Evolutionary conservation across 2,329 filamentous ascomycete species (phyloP).

Genomic region (Pseudocercospora fuligena): DNA sequence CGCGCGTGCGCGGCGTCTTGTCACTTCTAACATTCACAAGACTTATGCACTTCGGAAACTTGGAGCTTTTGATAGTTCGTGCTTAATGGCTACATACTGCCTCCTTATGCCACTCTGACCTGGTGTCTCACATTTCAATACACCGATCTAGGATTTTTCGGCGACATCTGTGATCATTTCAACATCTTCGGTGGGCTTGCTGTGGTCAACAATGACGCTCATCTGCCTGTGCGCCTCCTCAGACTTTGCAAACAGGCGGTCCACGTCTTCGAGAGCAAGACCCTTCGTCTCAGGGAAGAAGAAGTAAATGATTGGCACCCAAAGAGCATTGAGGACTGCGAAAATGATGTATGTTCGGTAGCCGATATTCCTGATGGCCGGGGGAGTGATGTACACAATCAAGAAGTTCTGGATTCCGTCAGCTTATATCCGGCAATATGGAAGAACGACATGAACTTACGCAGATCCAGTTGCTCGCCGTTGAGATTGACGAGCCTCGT

Average conservation of each 20-base stretch:
- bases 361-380: slow-evolving; percentile 61
- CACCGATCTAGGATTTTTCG: slow-evolving; percentile 8
- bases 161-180: slow-evolving; percentile 24
- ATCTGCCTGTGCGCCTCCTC: slow-evolving; percentile 31
- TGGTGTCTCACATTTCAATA: neutral
- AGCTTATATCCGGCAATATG: neutral
- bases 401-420: slow-evolving; percentile 57
- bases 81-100: neutral
- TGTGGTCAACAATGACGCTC: slow-evolving; percentile 21
- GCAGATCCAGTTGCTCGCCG: slow-evolving; percentile 40
- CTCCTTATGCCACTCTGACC: neutral
- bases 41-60: too few species aligned
- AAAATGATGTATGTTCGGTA: slow-evolving; percentile 60
- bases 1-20: too few species aligned
- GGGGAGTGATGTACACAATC: slow-evolving; percentile 69
- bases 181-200: slow-evolving; percentile 16
- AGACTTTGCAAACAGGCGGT: slow-evolving; percentile 62
- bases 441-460: slow-evolving; percentile 12
- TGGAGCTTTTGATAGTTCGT: too few species aligned
- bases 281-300: slow-evolving; percentile 66
- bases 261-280: slow-evolving; percentile 67
- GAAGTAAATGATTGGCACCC: slow-evolving; percentile 61
- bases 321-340: slow-evolving; percentile 31
- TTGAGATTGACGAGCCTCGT: slow-evolving; percentile 40
- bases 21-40: too few species aligned